These are phyloP conservation scores for Saccharomycopsis olivae DNA, from an alignment of 805 yeast species.

Conservation along the genomic window DNA sequence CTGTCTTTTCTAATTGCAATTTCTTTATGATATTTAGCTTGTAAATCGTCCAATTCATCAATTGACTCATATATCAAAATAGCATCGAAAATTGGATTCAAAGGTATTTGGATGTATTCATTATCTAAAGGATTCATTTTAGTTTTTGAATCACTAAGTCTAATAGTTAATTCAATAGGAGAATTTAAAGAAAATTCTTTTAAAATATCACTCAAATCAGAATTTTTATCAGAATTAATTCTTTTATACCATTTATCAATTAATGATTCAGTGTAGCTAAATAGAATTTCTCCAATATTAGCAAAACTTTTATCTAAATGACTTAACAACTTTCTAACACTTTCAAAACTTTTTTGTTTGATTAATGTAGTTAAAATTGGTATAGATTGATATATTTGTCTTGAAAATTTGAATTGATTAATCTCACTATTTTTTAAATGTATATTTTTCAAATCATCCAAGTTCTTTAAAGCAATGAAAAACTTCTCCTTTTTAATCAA, in stretches of 20 bases:
- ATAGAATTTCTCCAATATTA: conserved; percentile 35
- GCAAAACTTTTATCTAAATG: conserved; percentile 50
- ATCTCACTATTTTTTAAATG: conserved; percentile 60
- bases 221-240: conserved; percentile 24
- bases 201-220: conserved; percentile 29
- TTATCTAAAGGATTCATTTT: conserved; percentile 41
- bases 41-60: conserved; percentile 50
- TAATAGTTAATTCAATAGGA: conserved; percentile 69
- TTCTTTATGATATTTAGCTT: conserved; percentile 57
- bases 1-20: conserved; percentile 60
- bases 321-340: conserved; percentile 53
- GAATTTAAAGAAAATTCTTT: conserved; percentile 65
- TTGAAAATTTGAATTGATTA: conserved; percentile 62
- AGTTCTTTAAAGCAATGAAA: conserved; percentile 75
- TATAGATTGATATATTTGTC: conserved; percentile 60
- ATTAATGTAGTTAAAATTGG: conserved; percentile 68
- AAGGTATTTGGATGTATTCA: conserved; percentile 37
- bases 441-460: conserved; percentile 62
- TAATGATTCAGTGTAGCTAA: conserved; percentile 43
- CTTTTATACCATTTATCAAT: conserved; percentile 48
- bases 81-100: conserved; percentile 75
- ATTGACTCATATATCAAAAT: conserved; percentile 71
- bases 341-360: conserved; percentile 60
- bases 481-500: conserved; percentile 64
- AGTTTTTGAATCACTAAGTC: conserved; percentile 37